phyloP scores from a whole-genome alignment of 371 early-diverging fungal genomes.

The Circinella minor region DNA sequence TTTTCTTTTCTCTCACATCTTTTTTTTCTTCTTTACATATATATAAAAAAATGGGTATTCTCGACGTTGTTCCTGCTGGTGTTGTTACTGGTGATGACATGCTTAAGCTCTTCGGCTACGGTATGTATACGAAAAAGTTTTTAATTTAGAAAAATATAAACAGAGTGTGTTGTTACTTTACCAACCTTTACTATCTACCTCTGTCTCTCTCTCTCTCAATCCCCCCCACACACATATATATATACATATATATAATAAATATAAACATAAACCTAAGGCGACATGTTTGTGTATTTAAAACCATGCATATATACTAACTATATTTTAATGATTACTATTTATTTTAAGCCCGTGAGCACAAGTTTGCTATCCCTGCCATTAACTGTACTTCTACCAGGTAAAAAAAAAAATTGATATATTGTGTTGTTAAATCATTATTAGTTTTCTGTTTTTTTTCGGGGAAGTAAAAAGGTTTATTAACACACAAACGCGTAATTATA shows the following conservation, averaged over 20 bases:
- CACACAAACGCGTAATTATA: conserved; percentile 16
- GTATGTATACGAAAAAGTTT: conserved; percentile 20
- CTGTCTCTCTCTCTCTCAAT: background rate
- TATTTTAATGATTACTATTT: background rate
- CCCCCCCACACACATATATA: too few species aligned
- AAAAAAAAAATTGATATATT: background rate
- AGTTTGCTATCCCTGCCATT: conserved; percentile 92
- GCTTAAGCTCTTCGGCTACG: conserved; percentile 82
- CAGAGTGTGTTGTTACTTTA: background rate
- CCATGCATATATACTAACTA: background rate
- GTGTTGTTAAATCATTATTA: background rate
- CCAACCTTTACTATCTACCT: too few species aligned
- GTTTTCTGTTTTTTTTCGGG: background rate
- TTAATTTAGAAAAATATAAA: too few species aligned
- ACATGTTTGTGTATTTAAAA: background rate
- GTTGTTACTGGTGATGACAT: conserved; percentile 90
- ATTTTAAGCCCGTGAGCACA: conserved; percentile 68
- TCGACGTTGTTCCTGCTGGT: conserved; percentile 86
- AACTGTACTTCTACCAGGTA: conserved; percentile 90
- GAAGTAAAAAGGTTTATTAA: background rate
- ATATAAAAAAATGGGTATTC: conserved; percentile 66
- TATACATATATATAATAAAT: too few species aligned
- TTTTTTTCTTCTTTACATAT: conserved; percentile 2
- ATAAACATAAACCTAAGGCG: background rate
- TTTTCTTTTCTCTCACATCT: background rate